These are phyloP conservation scores for Ustilago nuda DNA, from an alignment of 1,284 basidiomycete genomes.

Conservation along the genomic window DNA sequence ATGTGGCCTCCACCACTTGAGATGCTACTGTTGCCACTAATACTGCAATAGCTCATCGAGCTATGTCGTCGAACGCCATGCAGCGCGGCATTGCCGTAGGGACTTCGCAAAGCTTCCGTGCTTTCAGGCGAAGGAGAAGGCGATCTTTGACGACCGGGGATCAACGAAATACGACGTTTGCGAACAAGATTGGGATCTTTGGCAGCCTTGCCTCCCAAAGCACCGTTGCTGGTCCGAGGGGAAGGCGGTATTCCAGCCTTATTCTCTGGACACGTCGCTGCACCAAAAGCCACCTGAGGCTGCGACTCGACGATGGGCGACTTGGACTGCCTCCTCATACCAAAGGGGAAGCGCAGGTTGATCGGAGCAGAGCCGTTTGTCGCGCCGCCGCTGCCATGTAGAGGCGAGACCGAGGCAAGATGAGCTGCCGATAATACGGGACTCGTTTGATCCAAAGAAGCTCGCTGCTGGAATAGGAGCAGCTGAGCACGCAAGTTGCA, in stretches of 20 bases:
- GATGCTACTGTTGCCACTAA: constrained; percentile 48
- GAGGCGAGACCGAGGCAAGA: constrained; percentile 19
- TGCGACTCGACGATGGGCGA: constrained; percentile 25
- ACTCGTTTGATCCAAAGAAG: constrained; percentile 47
- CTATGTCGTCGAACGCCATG: constrained; percentile 36
- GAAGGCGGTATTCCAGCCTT: constrained; percentile 19
- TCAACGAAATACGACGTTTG: constrained; percentile 53
- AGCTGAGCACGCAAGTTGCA: constrained; percentile 82
- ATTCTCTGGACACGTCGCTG: constrained; percentile 19
- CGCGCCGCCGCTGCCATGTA: constrained; percentile 15
- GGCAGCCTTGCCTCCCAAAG: constrained; percentile 12
- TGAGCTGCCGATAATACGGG: constrained; percentile 35
- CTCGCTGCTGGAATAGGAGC: constrained; percentile 54
- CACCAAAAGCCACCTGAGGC: constrained; percentile 10
- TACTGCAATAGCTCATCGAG: constrained; percentile 56
- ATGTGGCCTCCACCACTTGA: constrained; percentile 38
- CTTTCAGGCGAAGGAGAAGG: constrained; percentile 31
- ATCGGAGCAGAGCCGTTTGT: constrained; percentile 19
- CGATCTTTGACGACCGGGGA: constrained; percentile 42
- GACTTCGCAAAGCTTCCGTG: constrained; percentile 21
- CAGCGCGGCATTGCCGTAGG: constrained; percentile 23
- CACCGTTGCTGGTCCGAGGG: constrained; percentile 10
- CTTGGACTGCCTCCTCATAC: constrained; percentile 45
- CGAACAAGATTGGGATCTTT: constrained; percentile 32
- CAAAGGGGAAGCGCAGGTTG: constrained; percentile 57